Conservation (phyloP, 352 stramenopile species). For the Pythium aristosporum region DNA sequence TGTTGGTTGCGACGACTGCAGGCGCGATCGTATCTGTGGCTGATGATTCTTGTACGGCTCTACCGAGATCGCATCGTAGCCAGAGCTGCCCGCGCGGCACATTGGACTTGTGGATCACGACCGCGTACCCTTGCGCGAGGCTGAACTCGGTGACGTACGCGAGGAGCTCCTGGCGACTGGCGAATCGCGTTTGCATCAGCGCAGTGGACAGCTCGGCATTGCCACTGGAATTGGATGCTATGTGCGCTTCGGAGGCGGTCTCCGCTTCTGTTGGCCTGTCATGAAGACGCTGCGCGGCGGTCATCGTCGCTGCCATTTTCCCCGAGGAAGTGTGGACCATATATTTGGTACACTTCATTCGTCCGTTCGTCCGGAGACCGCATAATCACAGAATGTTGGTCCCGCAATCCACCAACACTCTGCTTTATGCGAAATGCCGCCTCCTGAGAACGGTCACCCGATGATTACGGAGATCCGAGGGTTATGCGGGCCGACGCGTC, state of each 20-base stretch:
- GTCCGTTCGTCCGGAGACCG: no score
- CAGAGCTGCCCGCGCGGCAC: constrained; percentile 44
- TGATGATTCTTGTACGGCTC: neutral
- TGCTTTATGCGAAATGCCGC: neutral
- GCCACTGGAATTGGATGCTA: neutral
- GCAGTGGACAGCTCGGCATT: neutral
- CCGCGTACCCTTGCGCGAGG: constrained; percentile 38
- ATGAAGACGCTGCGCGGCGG: neutral
- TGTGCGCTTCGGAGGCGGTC: neutral
- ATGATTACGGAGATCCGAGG: neutral
- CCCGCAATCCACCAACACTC: neutral
- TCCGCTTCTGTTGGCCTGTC: neutral
- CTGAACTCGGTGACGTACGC: constrained; percentile 38
- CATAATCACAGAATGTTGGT: neutral
- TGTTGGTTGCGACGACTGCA: neutral
- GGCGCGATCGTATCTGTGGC: neutral
- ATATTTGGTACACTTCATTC: neutral
- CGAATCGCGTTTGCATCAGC: constrained; percentile 26
- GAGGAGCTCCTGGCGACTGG: constrained; percentile 38
- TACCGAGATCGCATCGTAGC: constrained; percentile 46
- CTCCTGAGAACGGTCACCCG: neutral
- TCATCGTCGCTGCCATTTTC: neutral
- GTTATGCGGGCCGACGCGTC: no score
- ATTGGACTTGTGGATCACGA: constrained; percentile 52
- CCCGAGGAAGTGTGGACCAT: neutral